A percentile compares a stretch with the other conserved stretches of the same genome.
phyloP scores from a whole-genome alignment of 352 stramenopile species.

The Pythium vanterpoolii region DNA sequence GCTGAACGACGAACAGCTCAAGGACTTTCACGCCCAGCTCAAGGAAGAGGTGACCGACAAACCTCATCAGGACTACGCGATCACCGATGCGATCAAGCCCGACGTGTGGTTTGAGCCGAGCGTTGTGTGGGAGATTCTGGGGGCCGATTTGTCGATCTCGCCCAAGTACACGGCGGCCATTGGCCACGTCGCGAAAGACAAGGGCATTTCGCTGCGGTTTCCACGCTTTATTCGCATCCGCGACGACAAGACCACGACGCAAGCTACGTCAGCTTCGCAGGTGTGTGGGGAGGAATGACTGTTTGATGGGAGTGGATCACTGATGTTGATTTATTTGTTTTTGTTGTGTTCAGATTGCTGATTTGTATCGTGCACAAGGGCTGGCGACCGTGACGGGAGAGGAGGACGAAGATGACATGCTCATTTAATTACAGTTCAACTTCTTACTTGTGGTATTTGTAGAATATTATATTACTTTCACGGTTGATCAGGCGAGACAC shows the following conservation, averaged over 20 bases:
- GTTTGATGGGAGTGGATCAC: not conserved
- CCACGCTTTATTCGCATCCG: constrained; percentile 97
- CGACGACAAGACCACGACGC: constrained; percentile 96
- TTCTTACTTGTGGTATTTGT: not conserved
- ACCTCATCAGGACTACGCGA: constrained; percentile 90
- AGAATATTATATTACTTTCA: not conserved
- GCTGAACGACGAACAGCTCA: constrained; percentile 98
- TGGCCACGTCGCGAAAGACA: constrained; percentile 85
- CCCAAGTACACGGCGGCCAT: constrained; percentile 97
- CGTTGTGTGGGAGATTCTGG: constrained; percentile 98
- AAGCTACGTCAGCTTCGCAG: constrained; percentile 96
- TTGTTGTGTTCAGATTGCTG: constrained; percentile 74
- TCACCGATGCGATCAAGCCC: constrained; percentile 86
- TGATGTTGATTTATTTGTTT: constrained; percentile 8
- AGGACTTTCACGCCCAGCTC: constrained; percentile 84
- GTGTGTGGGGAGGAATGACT: constrained; percentile 37
- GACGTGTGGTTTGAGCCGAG: constrained; percentile 96
- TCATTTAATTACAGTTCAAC: constrained; percentile 52
- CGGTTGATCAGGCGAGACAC: constrained; percentile 7
- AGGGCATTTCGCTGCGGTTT: constrained; percentile 98
- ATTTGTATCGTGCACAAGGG: constrained; percentile 77
- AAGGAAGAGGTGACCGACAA: constrained; percentile 80
- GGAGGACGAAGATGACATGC: constrained; percentile 72
- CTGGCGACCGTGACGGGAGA: constrained; percentile 58
- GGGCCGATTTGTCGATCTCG: constrained; percentile 98